Base-by-base conservation (phyloP, 164 flowering plant genomes). In the Annona squamosa region DNA sequence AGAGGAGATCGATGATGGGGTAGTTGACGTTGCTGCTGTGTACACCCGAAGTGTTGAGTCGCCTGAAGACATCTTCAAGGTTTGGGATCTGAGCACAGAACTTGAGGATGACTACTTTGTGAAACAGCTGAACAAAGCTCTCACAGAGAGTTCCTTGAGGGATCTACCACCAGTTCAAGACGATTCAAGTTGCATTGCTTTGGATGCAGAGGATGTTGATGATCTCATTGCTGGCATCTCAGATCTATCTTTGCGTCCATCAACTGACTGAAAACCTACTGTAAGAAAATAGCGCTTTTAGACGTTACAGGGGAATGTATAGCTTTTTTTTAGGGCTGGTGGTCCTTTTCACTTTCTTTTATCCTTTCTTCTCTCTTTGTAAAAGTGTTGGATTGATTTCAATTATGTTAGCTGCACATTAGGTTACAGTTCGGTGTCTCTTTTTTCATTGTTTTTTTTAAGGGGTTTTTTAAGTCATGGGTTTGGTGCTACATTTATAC, bases 41-140 rank as follows among this genome's bases (percentile, higher is more conserved):
- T 64, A 72, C 56, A 42, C 68, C 18, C 74, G 18, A 75, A 86
- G 78, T 65, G 18, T 47, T 0, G 90, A 87, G 48, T 72, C 79
- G 3, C 46, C 75, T 67, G 79, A 79, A 3, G 84, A 84, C 67
- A 86, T 90, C 47, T 91, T 91, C 77, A 85, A 61, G 86, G 88
- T 90, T 65, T 90, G 92, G 97, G 88, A 91, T 81, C 76, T 90
- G 73, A 83, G 75, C 17, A 76, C 76, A 59, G 73, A 84, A 13
- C 70, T 26, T 0, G 89, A 80, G 77, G 88, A 85, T 79, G 86
- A 80, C 61, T 89, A 88, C 65, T 75, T 87, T 46, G 69, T 72
- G 5, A n/a, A 69, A 56, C 82, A 83, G 76, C 75, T 89, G 75
- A 77, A 84, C 12, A 81, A 80, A 68, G 87, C 85, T 12, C 75